phyloP scores from a whole-genome alignment of 1,284 basidiomycete genomes.

The Ustilago xerochloae region DNA sequence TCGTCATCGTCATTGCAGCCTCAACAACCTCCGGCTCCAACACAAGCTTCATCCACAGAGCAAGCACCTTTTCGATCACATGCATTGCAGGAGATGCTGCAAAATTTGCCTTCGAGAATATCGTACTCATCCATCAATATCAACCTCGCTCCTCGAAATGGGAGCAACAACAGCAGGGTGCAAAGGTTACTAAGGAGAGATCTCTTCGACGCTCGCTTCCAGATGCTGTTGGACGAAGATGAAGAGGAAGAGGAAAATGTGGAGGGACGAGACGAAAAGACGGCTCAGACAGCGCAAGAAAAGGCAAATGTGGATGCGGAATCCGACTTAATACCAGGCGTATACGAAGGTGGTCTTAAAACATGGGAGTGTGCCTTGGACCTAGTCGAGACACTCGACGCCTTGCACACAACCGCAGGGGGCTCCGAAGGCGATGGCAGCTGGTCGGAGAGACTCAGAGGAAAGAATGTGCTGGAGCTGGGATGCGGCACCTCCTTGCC shows the following conservation, averaged over 20 bases:
- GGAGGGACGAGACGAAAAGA: conserved; percentile 24
- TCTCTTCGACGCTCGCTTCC: conserved; percentile 92
- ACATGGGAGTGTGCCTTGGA: conserved; percentile 98
- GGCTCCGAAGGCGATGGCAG: conserved; percentile 8
- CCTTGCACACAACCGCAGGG: conserved; percentile 3
- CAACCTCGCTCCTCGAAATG: conserved; percentile 3
- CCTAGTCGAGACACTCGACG: conserved; percentile 71
- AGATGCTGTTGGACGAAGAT: conserved; percentile 76
- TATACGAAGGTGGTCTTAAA: conserved; percentile 96
- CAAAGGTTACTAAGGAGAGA: conserved; percentile 79
- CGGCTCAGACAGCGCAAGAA: background rate
- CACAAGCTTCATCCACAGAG: background rate
- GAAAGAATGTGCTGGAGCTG: conserved; percentile 70
- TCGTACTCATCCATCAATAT: conserved; percentile 47
- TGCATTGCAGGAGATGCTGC: conserved; percentile 20
- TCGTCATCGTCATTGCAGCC: conserved; percentile 6
- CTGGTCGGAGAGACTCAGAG: background rate
- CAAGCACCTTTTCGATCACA: conserved; percentile 20
- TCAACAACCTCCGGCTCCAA: conserved; percentile 1
- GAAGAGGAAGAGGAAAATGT: conserved; percentile 37
- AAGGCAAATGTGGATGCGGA: conserved; percentile 68
- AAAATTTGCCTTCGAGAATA: conserved; percentile 41
- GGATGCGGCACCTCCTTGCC: conserved; percentile 94
- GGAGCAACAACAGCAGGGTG: conserved; percentile 22
- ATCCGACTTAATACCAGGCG: conserved; percentile 88